Base-by-base conservation (phyloP, 2,329 filamentous ascomycete genomes). In the Paramyrothecium sp. region DNA sequence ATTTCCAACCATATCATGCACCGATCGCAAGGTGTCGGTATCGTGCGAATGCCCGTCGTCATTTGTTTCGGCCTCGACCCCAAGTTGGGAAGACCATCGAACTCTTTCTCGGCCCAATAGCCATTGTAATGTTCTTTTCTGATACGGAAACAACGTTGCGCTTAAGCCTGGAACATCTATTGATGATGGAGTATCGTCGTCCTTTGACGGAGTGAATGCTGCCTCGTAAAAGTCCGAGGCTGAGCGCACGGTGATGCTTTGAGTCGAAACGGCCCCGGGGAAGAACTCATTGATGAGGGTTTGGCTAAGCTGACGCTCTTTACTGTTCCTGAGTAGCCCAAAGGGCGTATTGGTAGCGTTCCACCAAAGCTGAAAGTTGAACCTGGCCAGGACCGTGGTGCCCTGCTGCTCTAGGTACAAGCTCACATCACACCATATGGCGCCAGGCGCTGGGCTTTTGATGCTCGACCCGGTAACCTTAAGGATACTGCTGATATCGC, bases 71-170 rank as follows among this genome's bases (percentile, higher is more conserved):
- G 62, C 55, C 22, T 66, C 55, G n/a, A 73, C 49, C 17, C 48
- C 22, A 10, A 54, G 50, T 33, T 56, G 51, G 17, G 54, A 63
- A 23, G 62, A 67, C 79, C 81, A 87, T 21, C 74, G 67, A 3
- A 85, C 80, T 4, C 86, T 85, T 73, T 94, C 90, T 50, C 87
- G 81, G 47, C 74, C 73, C 50, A 93, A 70, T 57, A 92, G 75
- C 90, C 90, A 94, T 51, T 86, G 79, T 2, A 92, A 77, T 2
- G 89, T 83, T 58, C 89, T 78, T 56, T 84, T 84, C 69, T 93
- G 90, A 58, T 92, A 93, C 0, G 89, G 89, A 67, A 86, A 92
- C 0, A 92, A 73, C 0, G 73, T 75, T 1, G 85, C 79, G 49
- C 73, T 74, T 53, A 81, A 75, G 23, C 71, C 73, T 0, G 77